Base-by-base conservation (phyloP, 2,329 filamentous ascomycete genomes). In the Metarhizium robertsii region DNA sequence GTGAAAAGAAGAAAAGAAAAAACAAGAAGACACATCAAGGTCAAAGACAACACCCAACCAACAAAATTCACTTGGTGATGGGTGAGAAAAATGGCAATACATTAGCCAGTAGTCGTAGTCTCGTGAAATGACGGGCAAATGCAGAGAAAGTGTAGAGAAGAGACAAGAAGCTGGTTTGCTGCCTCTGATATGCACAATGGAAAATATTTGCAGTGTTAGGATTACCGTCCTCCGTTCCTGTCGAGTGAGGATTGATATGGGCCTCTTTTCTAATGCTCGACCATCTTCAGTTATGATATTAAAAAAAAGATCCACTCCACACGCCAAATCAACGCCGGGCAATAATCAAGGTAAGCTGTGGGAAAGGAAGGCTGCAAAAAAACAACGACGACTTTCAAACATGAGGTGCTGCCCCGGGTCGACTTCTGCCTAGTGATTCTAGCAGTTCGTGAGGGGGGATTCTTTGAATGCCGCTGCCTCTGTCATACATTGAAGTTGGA, bases 401-500 rank as follows among this genome's bases (percentile, higher is more conserved):
- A 14, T 74, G 75, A 34, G 80, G 80, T 36, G 73, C 76, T 16
- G 52, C 59, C 36, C 75, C 77, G 14, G 75, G 65, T 57, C 75
- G 71, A 36, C 73, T 73, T 58, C 75, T 75, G 48, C 75, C 73
- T 16, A 84, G 66, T 18, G 76, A 79, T 62, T 81, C 76, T 7
- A 84, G 70, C 42, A 84, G 74, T 67, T 86, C 79, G 53, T 79
- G 76, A 3, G 84, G 84, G 13, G 83, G 83, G 58, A 86, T 78
- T 59, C 81, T 73, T 61, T 77, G 74, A 60, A 85, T 80, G 53
- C 80, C 80, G 59, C 75, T 80, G 54, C 77, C 77, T 45, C 79
- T 75, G 64, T 85, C 83, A 60, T 79, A 81, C 75, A 81, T 81
- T 40, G 76, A 81, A 18, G 85, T 87, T 4, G 86, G 85, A 40